phyloP scores from a whole-genome alignment of 352 stramenopile genomes.

The Globisporangium uncinulatum region DNA sequence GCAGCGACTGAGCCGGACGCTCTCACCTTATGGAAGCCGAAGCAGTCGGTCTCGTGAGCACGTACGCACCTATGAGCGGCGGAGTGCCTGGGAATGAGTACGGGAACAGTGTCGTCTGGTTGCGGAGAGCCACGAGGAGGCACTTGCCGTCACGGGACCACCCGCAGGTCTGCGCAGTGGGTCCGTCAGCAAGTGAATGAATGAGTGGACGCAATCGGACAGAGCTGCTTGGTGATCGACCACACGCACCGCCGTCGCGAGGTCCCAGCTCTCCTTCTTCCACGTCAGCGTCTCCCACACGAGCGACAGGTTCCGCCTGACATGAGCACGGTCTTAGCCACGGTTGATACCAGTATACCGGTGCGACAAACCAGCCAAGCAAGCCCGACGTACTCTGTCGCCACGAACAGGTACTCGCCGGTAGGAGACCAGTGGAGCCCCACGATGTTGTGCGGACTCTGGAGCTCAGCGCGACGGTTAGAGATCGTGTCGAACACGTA shows the following conservation, averaged over 20 bases:
- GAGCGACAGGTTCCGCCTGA: conserved; percentile 47
- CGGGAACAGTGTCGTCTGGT: conserved; percentile 53
- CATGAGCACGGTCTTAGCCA: neutral
- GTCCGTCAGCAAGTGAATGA: neutral
- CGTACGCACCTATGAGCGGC: conserved; percentile 46
- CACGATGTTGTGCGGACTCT: conserved; percentile 40
- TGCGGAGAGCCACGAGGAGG: conserved; percentile 57
- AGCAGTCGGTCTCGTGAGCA: neutral
- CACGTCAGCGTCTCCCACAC: conserved; percentile 81
- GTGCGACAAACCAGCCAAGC: neutral
- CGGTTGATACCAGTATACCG: too few relatives aligned
- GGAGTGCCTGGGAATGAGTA: conserved; percentile 59
- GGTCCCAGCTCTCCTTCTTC: conserved; percentile 75
- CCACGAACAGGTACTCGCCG: conserved; percentile 79
- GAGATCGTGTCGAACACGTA: conserved; percentile 61
- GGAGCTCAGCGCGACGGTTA: conserved; percentile 49
- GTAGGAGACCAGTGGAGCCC: conserved; percentile 72
- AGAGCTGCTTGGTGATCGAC: neutral
- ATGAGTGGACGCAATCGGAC: neutral
- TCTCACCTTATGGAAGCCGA: neutral
- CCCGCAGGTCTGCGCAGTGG: conserved; percentile 44
- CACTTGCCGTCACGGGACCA: conserved; percentile 71
- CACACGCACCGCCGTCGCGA: conserved; percentile 43
- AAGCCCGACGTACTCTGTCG: conserved; percentile 40
- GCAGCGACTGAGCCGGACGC: neutral